Evolutionary conservation across 371 early-diverging fungal species (phyloP).

Genomic region (Apophysomyces elegans): DNA sequence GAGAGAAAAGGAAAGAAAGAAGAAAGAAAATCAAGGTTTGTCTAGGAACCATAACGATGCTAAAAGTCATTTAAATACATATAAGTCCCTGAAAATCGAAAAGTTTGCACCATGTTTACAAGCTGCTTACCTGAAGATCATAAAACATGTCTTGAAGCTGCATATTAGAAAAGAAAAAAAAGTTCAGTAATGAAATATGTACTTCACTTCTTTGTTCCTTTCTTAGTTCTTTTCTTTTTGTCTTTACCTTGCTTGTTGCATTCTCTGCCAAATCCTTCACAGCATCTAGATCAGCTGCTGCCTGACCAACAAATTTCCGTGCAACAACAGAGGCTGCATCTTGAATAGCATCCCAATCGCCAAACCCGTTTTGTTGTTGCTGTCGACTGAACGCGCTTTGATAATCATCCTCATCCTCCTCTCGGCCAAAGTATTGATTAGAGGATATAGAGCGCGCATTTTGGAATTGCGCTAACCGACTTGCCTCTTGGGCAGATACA

Average conservation of each 20-base stretch:
- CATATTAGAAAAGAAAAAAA: not conserved
- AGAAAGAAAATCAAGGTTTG: too few relatives aligned
- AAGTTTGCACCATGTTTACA: not conserved
- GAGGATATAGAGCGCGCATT: constrained; percentile 80
- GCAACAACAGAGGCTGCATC: constrained; percentile 71
- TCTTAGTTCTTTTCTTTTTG: too few relatives aligned
- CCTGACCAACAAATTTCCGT: constrained; percentile 71
- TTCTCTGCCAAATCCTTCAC: constrained; percentile 74
- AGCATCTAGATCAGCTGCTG: constrained; percentile 73
- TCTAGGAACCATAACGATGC: constrained; percentile 2
- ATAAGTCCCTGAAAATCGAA: not conserved
- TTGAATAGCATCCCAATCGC: constrained; percentile 57
- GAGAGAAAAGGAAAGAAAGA: too few relatives aligned
- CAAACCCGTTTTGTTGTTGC: constrained; percentile 7
- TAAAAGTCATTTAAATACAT: not conserved
- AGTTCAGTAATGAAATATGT: not conserved
- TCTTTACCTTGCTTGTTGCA: constrained; percentile 49
- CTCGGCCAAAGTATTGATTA: constrained; percentile 81
- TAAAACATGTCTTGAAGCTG: constrained; percentile 25
- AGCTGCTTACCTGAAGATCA: constrained; percentile 24
- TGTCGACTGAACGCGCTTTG: constrained; percentile 6
- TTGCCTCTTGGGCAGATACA: constrained; percentile 64
- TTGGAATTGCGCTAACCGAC: constrained; percentile 71
- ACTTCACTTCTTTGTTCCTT: too few relatives aligned
- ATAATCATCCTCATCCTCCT: constrained; percentile 41